Evolutionary conservation across 352 stramenopile genomes (phyloP), one percentile per base, ranked within the genome.

Genomic region (Phytophthora podocarpi): DNA sequence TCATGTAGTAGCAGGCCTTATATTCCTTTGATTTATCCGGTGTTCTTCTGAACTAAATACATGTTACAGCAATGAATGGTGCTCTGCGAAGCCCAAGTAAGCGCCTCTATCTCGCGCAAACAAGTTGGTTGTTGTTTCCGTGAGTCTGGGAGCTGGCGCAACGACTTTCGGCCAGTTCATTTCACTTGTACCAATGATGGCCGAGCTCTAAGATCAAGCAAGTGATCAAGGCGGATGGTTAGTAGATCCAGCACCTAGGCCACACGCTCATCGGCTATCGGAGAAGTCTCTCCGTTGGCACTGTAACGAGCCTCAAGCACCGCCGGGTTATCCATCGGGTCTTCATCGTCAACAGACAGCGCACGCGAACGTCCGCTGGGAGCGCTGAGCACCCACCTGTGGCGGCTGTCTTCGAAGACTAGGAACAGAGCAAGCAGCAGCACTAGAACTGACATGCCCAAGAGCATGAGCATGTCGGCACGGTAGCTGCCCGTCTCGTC

Each of bases 391-490:
- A 88, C 32, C 60, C 81, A 84, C 7, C 72, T 72, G 32, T 73
- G 76, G 10, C 70, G 67, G 37, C 78, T 77, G 67, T 93, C 85
- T 41, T 92, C 74, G 18, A 77, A 68, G 24, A 92, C 57, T 5
- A 96, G 62, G 39, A 87, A 47, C 35, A 97, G 24, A 46, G 78
- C 85, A 16, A 96, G 56, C n/a, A 89, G 57, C 31, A 95, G 76
- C 35, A 84, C 78, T 2, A 89, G 36, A 26, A 84, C 52, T 13
- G 87, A 78, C 81, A 95, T 84, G 39, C 71, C 60, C n/a, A 93
- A 50, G 15, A 96, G 67, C 70, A 97, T 68, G 57, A 88, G 82
- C 65, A 98, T 95, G 76, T 96, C 80, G 32, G 86, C 51, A 55
- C 90, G 68, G 82, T 90, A 86, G 66, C 77, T 85, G 41, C 89